These are phyloP conservation scores for Trichoderma afroharzianum DNA, from an alignment of 2,329 filamentous ascomycete genomes.

Conservation along the genomic window DNA sequence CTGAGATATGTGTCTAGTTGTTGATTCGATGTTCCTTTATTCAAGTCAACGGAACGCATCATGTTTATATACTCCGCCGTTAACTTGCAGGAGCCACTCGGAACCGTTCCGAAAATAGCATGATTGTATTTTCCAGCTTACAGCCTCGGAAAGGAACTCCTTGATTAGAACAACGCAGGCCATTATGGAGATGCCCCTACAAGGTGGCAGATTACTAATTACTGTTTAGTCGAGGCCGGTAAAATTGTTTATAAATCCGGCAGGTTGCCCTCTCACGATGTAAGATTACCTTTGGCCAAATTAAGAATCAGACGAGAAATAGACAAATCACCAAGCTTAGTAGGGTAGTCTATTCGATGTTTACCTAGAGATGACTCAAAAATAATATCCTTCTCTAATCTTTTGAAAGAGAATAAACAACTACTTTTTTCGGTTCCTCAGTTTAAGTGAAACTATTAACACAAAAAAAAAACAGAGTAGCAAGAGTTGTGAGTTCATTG, in stretches of 20 bases:
- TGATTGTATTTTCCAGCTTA: not conserved
- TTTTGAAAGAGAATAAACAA: not conserved
- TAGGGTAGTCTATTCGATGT: too few relatives aligned
- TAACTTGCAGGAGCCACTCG: not conserved
- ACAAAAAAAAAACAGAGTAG: too few relatives aligned
- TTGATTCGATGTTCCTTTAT: not conserved
- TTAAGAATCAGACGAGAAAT: too few relatives aligned
- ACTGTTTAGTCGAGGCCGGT: not conserved
- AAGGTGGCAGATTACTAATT: not conserved
- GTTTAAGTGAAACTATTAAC: too few relatives aligned
- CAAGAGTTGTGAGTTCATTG: too few relatives aligned
- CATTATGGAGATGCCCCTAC: not conserved
- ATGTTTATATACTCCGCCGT: not conserved
- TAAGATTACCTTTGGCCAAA: not conserved
- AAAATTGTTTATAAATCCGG: not conserved
- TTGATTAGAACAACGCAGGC: not conserved
- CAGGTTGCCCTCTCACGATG: not conserved
- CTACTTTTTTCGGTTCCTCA: too few relatives aligned
- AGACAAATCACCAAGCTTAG: not conserved
- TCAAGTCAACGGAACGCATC: not conserved
- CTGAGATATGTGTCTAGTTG: not conserved
- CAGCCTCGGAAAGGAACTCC: not conserved
- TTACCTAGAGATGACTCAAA: not conserved
- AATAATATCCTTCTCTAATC: not conserved
- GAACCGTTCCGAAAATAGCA: not conserved